Base-by-base conservation (phyloP, 2,329 filamentous ascomycete species). In the Cercospora janseana region DNA sequence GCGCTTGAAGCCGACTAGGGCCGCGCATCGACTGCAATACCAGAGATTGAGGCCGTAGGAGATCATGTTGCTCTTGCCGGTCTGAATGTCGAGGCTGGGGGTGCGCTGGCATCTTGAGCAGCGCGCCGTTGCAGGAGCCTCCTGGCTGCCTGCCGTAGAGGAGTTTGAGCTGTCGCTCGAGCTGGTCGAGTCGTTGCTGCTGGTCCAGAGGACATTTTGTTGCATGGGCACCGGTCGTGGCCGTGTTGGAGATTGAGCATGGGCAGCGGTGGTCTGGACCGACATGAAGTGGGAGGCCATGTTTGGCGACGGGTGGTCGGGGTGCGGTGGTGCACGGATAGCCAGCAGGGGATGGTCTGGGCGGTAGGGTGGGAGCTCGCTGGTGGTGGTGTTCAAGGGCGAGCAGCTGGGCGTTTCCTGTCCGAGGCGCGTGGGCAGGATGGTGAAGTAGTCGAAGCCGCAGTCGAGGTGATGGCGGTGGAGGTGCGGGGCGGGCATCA, bases 51-150 rank as follows among this genome's bases (percentile, higher is more conserved):
- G 56, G 7, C 67, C 67, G 35, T 69, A 70, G 9, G 59, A 56
- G 12, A 69, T 51, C 67, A 70, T 70, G 56, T 67, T 69, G 45
- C 56, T 60, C 38, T 64, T 62, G n/a, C 65, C 65, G 4, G 64
- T 66, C 38, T 58, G 47, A 16, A 63, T 40, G 42, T 69, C 65
- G 35, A 67, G 40, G 57, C 65, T 67, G 13, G 61, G 57, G 6
- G 64, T 64, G 20, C 67, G 60, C 43, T 67, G 66, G 49, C 67
- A 70, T 42, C 67, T 52, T 13, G 67, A 70, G 47, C 67, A 70
- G 32, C 67, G 56, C 4, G 66, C 66, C 6, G 60, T 40, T 8
- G 62, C 60, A 13, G 54, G 54, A 23, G 57, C 55, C 20, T 47
- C 58, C 20, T 51, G 54, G 29, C 41, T 57, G 9, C 54, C 53